Evolutionary conservation across 177 flowering plant species (phyloP).

Genomic region (Tripterygium wilfordii): DNA sequence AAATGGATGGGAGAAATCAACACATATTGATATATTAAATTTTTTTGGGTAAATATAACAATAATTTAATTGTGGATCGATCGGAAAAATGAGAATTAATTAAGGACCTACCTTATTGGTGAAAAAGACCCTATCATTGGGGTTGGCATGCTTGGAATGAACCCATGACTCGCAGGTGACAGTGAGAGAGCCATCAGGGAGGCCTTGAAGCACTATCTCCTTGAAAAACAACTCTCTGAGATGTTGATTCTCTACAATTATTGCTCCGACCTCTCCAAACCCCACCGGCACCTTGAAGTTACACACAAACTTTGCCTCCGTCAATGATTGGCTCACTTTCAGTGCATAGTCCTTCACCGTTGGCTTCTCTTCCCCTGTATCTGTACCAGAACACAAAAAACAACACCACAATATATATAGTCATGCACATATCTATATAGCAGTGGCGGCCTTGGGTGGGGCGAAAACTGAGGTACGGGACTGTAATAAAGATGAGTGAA

Average conservation of each 20-base stretch:
- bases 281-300: not conserved
- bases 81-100: not conserved
- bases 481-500: no score
- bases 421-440: no score
- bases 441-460: no score
- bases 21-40: no score
- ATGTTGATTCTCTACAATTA: not conserved
- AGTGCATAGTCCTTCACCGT: not conserved
- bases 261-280: slow-evolving; percentile 1
- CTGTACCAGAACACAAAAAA: no score
- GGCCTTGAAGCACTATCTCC: not conserved
- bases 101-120: slow-evolving; percentile 4
- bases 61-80: no score
- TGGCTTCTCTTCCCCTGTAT: not conserved
- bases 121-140: slow-evolving; percentile 5
- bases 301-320: not conserved
- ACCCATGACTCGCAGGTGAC: slow-evolving; percentile 1
- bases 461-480: no score
- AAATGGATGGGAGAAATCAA: no score
- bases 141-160: not conserved
- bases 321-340: not conserved
- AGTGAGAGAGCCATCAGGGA: not conserved
- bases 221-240: not conserved
- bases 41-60: no score
- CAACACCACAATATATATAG: no score